phyloP scores from a whole-genome alignment of 306 rosid species.

The Hylodesmum podocarpum region DNA sequence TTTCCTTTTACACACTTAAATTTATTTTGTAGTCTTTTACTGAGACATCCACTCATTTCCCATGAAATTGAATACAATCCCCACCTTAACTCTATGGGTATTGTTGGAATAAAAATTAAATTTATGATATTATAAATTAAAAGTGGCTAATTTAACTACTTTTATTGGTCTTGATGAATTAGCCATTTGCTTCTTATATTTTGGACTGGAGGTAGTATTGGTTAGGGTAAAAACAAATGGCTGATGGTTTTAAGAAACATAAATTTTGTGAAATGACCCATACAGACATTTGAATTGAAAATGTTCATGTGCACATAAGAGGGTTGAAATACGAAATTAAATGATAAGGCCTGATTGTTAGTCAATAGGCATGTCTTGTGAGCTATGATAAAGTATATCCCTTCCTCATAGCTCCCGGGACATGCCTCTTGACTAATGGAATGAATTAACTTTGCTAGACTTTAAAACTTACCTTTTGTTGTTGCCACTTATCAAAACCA shows the following conservation, averaged over 20 bases:
- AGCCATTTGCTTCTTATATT: no score
- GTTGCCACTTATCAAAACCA: constrained; percentile 53
- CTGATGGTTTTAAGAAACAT: background rate
- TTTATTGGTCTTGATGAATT: no score
- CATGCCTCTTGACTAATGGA: constrained; percentile 12
- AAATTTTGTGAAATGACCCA: background rate
- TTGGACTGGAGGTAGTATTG: no score
- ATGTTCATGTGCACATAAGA: background rate
- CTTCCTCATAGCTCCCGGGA: no score
- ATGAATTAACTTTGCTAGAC: background rate
- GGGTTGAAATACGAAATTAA: constrained; percentile 2
- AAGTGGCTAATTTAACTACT: no score
- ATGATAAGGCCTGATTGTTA: background rate
- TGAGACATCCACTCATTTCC: no score
- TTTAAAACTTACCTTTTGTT: constrained; percentile 37
- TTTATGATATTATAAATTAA: no score
- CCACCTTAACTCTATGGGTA: no score
- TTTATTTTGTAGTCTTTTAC: no score
- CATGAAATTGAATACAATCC: no score
- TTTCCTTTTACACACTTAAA: no score
- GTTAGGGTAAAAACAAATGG: background rate
- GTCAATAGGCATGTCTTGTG: background rate
- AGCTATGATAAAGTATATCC: background rate
- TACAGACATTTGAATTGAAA: background rate
- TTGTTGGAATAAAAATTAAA: no score